These are phyloP conservation scores for Eucalyptus tenuipes DNA, from an alignment of 345 rosid species.

Conservation along the genomic window DNA sequence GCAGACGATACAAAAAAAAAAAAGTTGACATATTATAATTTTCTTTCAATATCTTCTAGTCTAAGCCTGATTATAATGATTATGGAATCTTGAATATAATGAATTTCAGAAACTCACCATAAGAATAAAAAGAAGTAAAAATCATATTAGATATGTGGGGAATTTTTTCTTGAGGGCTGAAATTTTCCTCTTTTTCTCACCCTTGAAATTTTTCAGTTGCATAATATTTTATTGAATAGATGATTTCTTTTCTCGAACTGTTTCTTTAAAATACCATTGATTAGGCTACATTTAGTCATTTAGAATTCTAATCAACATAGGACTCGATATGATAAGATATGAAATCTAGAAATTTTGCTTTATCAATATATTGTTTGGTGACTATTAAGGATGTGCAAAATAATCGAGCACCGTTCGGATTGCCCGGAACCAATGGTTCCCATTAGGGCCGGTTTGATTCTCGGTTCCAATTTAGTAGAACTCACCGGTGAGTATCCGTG, in stretches of 20 bases:
- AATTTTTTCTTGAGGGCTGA: not conserved
- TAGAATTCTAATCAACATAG: accelerated
- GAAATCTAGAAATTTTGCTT: no score
- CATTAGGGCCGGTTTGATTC: no score
- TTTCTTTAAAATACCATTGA: not conserved
- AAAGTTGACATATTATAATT: not conserved
- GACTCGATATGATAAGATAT: no score
- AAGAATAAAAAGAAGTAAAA: not conserved
- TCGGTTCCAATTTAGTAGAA: no score
- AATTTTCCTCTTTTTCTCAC: not conserved
- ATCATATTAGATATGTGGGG: not conserved
- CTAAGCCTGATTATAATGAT: not conserved
- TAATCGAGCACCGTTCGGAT: no score
- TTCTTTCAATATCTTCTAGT: not conserved
- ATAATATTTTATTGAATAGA: not conserved
- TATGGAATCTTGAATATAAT: not conserved
- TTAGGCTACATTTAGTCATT: no score
- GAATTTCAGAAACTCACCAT: not conserved
- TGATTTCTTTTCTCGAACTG: not conserved
- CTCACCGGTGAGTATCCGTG: no score
- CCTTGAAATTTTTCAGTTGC: not conserved
- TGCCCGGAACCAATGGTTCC: accelerated
- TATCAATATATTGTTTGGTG: no score
- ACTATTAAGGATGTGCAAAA: no score
- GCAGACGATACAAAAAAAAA: not conserved